Evolutionary conservation across 73 alveolate genomes (phyloP), one percentile per base, ranked within the genome.

Genomic region (Tetrahymena thermophila): DNA sequence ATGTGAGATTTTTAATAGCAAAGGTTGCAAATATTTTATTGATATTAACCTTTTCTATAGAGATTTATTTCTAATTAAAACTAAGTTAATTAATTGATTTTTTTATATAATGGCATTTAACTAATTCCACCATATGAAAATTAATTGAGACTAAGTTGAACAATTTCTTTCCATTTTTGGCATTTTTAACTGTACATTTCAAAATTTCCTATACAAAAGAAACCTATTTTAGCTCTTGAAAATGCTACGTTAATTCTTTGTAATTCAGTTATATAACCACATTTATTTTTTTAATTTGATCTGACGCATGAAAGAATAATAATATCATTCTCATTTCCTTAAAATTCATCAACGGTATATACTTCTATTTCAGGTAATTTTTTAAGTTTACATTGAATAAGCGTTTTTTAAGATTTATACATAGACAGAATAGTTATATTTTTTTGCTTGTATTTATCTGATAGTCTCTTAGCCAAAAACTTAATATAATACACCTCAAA

Each of bases 401-500:
- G 96, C 56, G 96, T 85, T 38, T 94, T 89, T n/a, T 94, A 31
- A 8, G 98, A 98, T 94, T 98, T 96, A 19, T 98, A 98, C n/a
- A 96, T 96, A 97, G 99, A 93, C 34, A 98, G 94, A 16, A 98
- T 96, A 35, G 98, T 98, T 16, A 98, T 98, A 85, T 96, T 93
- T 8, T 89, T 34, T 93, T 98, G 94, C 44, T 97, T 97, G 85
- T 97, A 96, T 56, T 94, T 71, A 2, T 71, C 42, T 17, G 97
- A 4, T 34, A 98, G 95, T 95, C 97, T 98, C 15, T 89, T 35
- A 37, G 98, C 96, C 93, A 98, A 95, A 94, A 94, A 94, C 25
- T 94, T 94, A 40, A 98, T 94, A 94, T 96, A 96, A 40, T 89
- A 84, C 1, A 99, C 99, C 94, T 98, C 99, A 93, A 85, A 96